phyloP scores from a whole-genome alignment of 2,329 filamentous ascomycete species.

The Colletotrichum viniferum region DNA sequence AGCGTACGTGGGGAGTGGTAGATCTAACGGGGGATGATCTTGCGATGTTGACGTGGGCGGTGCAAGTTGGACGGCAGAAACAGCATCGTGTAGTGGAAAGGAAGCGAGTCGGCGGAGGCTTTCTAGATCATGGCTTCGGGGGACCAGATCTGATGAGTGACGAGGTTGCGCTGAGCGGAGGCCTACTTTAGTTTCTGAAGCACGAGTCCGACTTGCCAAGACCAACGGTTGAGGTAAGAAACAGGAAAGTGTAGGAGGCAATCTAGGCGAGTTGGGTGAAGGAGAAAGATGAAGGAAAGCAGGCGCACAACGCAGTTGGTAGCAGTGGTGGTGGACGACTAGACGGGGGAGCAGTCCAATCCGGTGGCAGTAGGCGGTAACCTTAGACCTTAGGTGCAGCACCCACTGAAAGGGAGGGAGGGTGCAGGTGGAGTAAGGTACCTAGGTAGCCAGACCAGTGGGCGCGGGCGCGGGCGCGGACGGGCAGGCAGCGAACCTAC shows the following conservation, averaged over 20 bases:
- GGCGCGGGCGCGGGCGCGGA: not conserved
- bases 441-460: not conserved
- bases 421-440: not conserved
- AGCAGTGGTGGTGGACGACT: not conserved
- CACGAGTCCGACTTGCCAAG: conserved; percentile 19
- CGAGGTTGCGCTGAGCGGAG: conserved; percentile 2
- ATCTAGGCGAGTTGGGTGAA: not conserved
- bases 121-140: conserved; percentile 26
- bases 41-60: conserved; percentile 23
- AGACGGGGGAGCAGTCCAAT: not conserved
- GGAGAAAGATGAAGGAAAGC: not conserved
- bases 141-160: conserved; percentile 5
- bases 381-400: not conserved
- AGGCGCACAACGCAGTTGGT: not conserved
- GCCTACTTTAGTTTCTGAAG: conserved; percentile 8
- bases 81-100: conserved; percentile 28
- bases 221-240: not conserved
- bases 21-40: conserved; percentile 30
- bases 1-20: not conserved
- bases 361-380: not conserved
- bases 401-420: not conserved
- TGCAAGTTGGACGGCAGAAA: conserved; percentile 25
- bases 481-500: not conserved
- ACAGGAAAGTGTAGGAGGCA: not conserved
- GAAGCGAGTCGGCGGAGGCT: not conserved